Conservation (phyloP, 2,329 filamentous ascomycete genomes). For the Shiraia bambusicola region DNA sequence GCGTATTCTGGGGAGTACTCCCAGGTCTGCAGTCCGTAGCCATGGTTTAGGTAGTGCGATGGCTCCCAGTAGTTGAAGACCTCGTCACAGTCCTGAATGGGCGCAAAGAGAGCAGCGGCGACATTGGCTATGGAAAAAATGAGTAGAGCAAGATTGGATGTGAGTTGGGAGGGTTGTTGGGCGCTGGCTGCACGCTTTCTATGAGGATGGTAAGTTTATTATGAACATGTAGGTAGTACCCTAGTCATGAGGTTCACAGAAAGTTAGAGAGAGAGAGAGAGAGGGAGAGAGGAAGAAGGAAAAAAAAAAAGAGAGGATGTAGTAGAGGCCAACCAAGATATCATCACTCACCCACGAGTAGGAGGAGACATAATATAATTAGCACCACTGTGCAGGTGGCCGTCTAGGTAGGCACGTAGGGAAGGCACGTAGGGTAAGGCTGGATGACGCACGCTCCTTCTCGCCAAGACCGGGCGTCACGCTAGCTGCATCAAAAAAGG, state of each 20-base stretch:
- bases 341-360: background rate
- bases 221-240: too few relatives aligned
- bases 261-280: background rate
- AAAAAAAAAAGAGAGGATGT: too few relatives aligned
- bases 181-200: constrained; percentile 6
- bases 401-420: constrained; percentile 6
- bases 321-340: too few relatives aligned
- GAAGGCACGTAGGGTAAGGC: constrained; percentile 17
- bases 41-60: constrained; percentile 88
- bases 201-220: constrained; percentile 6
- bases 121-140: constrained; percentile 73
- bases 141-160: constrained; percentile 77
- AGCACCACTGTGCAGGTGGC: background rate
- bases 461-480: constrained; percentile 15
- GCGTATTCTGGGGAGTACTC: constrained; percentile 95
- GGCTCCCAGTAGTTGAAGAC: constrained; percentile 99
- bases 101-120: constrained; percentile 76
- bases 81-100: constrained; percentile 97
- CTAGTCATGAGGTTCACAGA: background rate
- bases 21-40: constrained; percentile 95
- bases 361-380: too few relatives aligned
- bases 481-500: constrained; percentile 32
- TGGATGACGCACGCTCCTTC: constrained; percentile 18
- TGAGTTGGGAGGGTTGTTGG: constrained; percentile 49
- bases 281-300: too few relatives aligned